These are phyloP conservation scores for Camelina hispida DNA, from an alignment of 345 rosid species.

Conservation along the genomic window DNA sequence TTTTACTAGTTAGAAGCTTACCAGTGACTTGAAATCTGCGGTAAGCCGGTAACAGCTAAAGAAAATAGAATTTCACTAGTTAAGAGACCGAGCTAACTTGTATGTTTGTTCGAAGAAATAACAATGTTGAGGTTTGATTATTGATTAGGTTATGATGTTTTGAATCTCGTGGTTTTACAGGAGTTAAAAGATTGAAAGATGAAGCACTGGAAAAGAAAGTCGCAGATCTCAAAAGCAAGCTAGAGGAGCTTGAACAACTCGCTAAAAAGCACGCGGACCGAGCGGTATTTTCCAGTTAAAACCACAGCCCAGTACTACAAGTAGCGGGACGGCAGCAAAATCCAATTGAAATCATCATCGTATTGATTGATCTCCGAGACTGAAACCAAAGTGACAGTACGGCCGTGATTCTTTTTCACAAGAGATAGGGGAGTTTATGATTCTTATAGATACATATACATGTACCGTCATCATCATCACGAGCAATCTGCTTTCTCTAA, in stretches of 20 bases:
- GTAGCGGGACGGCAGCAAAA: constrained; percentile 44
- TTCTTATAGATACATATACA: constrained; percentile 23
- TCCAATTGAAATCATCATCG: constrained; percentile 44
- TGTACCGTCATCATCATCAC: constrained; percentile 15
- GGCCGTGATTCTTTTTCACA: constrained; percentile 33
- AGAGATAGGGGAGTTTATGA: constrained; percentile 33
- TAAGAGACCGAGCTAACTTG: not conserved
- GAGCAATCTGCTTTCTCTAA: constrained; percentile 25
- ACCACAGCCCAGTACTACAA: constrained; percentile 38
- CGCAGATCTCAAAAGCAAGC: constrained; percentile 56
- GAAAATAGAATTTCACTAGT: constrained; percentile 4
- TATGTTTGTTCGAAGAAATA: not conserved
- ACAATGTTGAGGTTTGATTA: constrained; percentile 14
- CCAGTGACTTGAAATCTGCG: not conserved
- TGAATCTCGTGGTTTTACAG: constrained; percentile 46
- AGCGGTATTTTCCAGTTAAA: constrained; percentile 61
- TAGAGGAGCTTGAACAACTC: constrained; percentile 78
- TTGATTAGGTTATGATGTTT: constrained; percentile 16
- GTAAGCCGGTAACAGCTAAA: not conserved
- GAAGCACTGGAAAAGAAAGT: constrained; percentile 65
- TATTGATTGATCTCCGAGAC: constrained; percentile 14
- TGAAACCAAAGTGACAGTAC: constrained; percentile 25
- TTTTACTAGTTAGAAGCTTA: no score
- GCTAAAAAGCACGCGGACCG: constrained; percentile 70
- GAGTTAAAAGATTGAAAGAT: constrained; percentile 67